Conservation (phyloP, 2,329 filamentous ascomycete species). For the Sclerotiophoma versabilis region DNA sequence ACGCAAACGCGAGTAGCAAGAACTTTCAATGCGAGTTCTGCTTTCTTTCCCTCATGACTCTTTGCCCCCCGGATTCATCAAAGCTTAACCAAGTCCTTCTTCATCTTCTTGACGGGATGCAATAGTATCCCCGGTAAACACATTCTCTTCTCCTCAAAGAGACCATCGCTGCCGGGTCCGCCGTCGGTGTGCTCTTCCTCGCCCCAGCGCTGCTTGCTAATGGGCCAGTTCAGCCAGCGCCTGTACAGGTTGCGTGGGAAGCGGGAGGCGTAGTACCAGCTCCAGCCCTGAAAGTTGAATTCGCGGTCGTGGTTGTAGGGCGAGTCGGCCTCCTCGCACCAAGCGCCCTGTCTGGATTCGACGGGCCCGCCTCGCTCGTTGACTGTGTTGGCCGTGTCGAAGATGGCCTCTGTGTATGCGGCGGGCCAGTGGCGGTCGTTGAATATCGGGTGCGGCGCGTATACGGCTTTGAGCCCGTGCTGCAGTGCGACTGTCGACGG, state of each 20-base stretch:
- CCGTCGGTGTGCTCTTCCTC: conserved; percentile 69
- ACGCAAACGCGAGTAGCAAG: background rate
- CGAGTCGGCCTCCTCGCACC: conserved; percentile 53
- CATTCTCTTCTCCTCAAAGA: conserved; percentile 74
- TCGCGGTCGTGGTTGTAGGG: conserved; percentile 71
- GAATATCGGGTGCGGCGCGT: conserved; percentile 86
- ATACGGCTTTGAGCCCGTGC: conserved; percentile 92
- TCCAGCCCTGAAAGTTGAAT: conserved; percentile 85
- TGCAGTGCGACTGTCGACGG: conserved; percentile 85
- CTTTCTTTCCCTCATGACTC: too few relatives aligned
- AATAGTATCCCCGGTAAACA: conserved; percentile 88
- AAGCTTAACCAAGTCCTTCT: conserved; percentile 31
- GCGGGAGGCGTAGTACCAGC: conserved; percentile 89
- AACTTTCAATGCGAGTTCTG: too few relatives aligned
- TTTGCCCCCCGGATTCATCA: too few relatives aligned
- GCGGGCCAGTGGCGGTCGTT: conserved; percentile 87
- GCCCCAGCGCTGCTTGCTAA: conserved; percentile 80
- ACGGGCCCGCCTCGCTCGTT: conserved; percentile 49
- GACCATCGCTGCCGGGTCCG: conserved; percentile 50
- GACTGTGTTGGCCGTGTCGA: conserved; percentile 65
- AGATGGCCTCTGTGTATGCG: conserved; percentile 76
- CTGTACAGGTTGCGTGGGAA: conserved; percentile 84
- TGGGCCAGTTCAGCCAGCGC: conserved; percentile 83
- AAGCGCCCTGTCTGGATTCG: conserved; percentile 67
- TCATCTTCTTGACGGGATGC: conserved; percentile 80